These are phyloP conservation scores for Candida methanosorbosa DNA, from an alignment of 805 yeast species.

Conservation along the genomic window DNA sequence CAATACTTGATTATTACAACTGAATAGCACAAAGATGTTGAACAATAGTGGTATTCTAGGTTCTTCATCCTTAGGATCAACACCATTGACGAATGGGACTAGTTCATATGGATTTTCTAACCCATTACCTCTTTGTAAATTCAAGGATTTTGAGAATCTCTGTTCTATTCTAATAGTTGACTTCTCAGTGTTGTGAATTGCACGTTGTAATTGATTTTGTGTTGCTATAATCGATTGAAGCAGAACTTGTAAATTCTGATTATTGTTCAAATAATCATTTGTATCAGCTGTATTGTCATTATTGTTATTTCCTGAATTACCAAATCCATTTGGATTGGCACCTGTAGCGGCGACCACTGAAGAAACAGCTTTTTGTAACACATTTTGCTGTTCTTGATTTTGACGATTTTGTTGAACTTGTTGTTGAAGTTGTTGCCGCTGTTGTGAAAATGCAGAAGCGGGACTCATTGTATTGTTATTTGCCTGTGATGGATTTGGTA, in stretches of 20 bases:
- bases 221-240: conserved; percentile 10
- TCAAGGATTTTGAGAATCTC: conserved; percentile 15
- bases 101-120: conserved; percentile 20
- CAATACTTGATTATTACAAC: conserved; percentile 10
- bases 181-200: conserved; percentile 12
- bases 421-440: background rate
- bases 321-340: background rate
- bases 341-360: no score
- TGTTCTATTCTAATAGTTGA: conserved; percentile 18
- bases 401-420: background rate
- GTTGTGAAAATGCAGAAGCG: no score
- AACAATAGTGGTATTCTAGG: conserved; percentile 15
- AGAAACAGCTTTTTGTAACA: background rate
- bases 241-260: background rate
- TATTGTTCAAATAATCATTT: background rate
- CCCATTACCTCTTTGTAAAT: conserved; percentile 21
- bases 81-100: conserved; percentile 18
- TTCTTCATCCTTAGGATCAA: conserved; percentile 14
- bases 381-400: background rate
- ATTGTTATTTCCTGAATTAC: background rate
- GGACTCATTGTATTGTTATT: no score
- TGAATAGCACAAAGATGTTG: conserved; percentile 17
- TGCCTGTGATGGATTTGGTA: background rate
- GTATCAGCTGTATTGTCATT: background rate
- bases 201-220: conserved; percentile 12